A percentile compares a stretch with the other conserved stretches of the same genome.
phyloP scores from a whole-genome alignment of 1,139 yeast species.

The Taphrina wiesneri region DNA sequence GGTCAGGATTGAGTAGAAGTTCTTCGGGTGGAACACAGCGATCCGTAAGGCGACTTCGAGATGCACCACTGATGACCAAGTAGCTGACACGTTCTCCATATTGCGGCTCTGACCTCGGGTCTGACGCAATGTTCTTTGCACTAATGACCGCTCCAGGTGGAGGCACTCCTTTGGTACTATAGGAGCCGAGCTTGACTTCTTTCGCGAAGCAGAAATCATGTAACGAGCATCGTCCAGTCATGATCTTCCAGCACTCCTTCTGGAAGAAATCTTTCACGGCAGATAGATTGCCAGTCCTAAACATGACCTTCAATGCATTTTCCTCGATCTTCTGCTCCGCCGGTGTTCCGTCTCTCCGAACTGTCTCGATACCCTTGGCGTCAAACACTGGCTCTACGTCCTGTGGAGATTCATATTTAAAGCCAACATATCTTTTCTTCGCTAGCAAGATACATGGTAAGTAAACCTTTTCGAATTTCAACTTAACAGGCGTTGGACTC shows the following conservation, averaged over 20 bases:
- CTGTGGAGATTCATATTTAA: conserved; percentile 61
- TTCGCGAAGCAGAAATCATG: conserved; percentile 90
- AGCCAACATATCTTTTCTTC: conserved; percentile 89
- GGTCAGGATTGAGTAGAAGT: conserved; percentile 51
- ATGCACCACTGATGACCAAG: conserved; percentile 68
- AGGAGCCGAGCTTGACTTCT: conserved; percentile 81
- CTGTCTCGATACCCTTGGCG: conserved; percentile 95
- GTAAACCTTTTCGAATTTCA: conserved; percentile 91
- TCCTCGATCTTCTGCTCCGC: conserved; percentile 86
- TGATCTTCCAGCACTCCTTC: conserved; percentile 65
- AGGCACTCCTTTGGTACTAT: conserved; percentile 65
- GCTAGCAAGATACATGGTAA: conserved; percentile 80
- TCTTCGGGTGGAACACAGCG: conserved; percentile 79
- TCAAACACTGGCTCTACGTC: conserved; percentile 71
- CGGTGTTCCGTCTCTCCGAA: conserved; percentile 89
- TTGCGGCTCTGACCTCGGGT: conserved; percentile 78
- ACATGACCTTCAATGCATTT: conserved; percentile 59
- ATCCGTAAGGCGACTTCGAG: conserved; percentile 69
- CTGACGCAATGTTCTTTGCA: conserved; percentile 60
- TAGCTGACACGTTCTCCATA: conserved; percentile 86
- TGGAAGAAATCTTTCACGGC: conserved; percentile 64
- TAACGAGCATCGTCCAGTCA: conserved; percentile 61
- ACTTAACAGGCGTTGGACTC: conserved; percentile 77
- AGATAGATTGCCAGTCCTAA: conserved; percentile 72
- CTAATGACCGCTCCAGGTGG: conserved; percentile 94